Percentiles rank a stretch among this genome's conserved stretches.
Conservation (phyloP, 2,329 filamentous ascomycete genomes). For the Teratosphaeria epicoccoides region DNA sequence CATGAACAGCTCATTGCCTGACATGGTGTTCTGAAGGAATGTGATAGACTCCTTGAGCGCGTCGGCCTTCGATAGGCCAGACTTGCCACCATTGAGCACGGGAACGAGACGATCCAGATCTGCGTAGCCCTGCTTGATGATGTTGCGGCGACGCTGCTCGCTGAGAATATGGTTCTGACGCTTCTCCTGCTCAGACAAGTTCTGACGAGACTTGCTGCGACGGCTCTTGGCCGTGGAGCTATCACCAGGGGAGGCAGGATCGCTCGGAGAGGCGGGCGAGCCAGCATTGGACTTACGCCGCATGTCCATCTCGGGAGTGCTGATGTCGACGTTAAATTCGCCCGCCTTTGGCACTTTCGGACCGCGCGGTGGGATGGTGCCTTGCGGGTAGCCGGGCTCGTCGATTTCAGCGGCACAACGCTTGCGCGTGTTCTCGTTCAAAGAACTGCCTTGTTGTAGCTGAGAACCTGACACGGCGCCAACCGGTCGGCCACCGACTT, state of each 20-base stretch:
- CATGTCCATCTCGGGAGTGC: constrained; percentile 3
- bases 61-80: constrained; percentile 70
- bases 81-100: constrained; percentile 51
- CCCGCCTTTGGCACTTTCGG: constrained; percentile 7
- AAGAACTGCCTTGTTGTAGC: neutral
- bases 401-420: neutral
- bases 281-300: constrained; percentile 8
- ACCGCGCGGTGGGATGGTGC: constrained; percentile 5
- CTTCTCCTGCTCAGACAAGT: constrained; percentile 68
- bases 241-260: constrained; percentile 2
- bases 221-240: neutral
- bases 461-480: neutral
- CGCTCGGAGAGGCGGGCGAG: neutral
- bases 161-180: constrained; percentile 77
- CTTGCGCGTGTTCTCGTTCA: neutral
- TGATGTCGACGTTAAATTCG: neutral
- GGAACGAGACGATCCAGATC: constrained; percentile 69
- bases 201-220: constrained; percentile 29
- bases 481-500: neutral
- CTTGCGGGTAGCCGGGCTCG: neutral
- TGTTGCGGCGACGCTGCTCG: constrained; percentile 73
- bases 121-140: constrained; percentile 74
- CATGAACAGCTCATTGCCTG: constrained; percentile 3
- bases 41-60: constrained; percentile 65
- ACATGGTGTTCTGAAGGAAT: constrained; percentile 48